Base-by-base conservation (phyloP, 2,329 filamentous ascomycete genomes). In the Beauveria sp. region DNA sequence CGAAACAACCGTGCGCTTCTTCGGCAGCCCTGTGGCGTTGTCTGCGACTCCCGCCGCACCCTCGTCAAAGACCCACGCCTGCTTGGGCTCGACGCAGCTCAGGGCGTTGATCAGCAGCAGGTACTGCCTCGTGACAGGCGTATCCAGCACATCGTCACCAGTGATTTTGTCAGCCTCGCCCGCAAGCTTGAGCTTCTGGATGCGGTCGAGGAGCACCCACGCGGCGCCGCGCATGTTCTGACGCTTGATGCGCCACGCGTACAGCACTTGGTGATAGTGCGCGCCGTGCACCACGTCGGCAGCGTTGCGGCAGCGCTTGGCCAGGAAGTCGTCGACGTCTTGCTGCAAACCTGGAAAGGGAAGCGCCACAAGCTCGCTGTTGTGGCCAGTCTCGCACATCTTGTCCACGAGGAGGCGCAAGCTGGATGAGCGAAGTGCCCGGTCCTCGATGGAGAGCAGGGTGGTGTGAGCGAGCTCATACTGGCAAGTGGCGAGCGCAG, bases 101-200 rank as follows among this genome's bases (percentile, higher is more conserved):
- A 99, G 79, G 1, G 91, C 88, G 71, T 99, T 99, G 77, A 99
- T 96, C 50, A 99, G 83, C 63, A 92, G 82, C n/a, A 97, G 78
- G 68, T 96, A 94, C 69, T 91, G 88, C 66, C 89, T 84, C 52
- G 88, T 86, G 37, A 90, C 80, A 0, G 81, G 79, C 0, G 85
- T 88, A 66, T 88, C 85, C 12, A 86, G 76, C 4, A 79, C 78
- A 63, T 87, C 84, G 20, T 81, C 80, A 4, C 77, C 76, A 1
- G 76, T 67, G n/a, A 82, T 73, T 63, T 78, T 80, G 63, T 87
- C 83, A 3, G 82, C 84, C 64, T 86, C 82, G 26, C 84, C 83
- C 0, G 83, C 78, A 28, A 78, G 76, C 63, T 81, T 79, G 18
- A 89, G 77, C 71, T 84, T 85, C 66, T 85, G 82, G 58, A 89